Evolutionary conservation across 495 filamentous ascomycete species (phyloP).

Genomic region (Viridothelium virens): DNA sequence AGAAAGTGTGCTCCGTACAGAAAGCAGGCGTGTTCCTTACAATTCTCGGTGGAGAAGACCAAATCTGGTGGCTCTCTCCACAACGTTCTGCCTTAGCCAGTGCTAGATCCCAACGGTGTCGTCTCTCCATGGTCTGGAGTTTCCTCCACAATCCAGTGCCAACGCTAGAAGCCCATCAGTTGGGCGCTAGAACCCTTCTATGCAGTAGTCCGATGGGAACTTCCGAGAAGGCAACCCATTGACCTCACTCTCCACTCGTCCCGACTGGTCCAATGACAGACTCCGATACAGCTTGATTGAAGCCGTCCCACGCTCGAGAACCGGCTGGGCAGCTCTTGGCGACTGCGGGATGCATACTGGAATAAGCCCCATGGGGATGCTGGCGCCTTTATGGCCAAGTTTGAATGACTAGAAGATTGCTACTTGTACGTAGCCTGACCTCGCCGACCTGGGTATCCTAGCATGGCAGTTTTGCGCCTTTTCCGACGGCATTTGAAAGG

Average conservation of each 20-base stretch:
- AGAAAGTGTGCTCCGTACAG: too few species aligned
- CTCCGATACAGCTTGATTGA: background rate
- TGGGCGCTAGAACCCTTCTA: background rate
- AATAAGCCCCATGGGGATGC: background rate
- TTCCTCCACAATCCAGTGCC: background rate
- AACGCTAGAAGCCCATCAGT: background rate
- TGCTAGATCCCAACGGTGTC: background rate
- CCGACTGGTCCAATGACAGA: background rate
- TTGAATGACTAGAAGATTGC: background rate
- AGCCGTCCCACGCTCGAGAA: background rate
- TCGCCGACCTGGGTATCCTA: background rate
- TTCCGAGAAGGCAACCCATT: background rate
- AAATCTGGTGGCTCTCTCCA: background rate
- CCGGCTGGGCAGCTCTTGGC: background rate
- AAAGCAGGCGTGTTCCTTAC: too few species aligned
- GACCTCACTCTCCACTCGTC: background rate
- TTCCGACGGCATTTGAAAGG: too few species aligned
- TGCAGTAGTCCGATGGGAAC: conserved; percentile 3
- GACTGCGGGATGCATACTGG: background rate
- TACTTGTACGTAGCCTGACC: background rate
- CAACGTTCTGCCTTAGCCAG: background rate
- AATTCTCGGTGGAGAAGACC: background rate
- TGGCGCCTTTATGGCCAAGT: too few species aligned
- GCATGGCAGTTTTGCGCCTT: too few species aligned
- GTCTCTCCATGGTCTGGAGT: background rate